phyloP scores from a whole-genome alignment of 371 early-diverging fungal genomes.

The Globomyces sp. region DNA sequence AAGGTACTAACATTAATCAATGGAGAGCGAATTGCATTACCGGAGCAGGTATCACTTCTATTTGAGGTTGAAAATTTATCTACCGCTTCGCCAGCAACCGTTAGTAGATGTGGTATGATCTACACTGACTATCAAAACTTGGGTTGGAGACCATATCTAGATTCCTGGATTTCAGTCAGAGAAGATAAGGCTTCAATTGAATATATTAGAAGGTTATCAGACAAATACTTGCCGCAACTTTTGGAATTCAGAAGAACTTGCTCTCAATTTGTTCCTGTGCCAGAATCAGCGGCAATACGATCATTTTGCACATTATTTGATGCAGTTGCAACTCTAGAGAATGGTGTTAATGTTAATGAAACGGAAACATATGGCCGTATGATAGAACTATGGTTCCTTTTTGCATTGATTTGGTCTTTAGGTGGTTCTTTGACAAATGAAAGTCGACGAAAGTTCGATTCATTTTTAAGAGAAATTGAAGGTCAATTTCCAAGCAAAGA shows the following conservation, averaged over 20 bases:
- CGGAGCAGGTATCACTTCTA: conserved; percentile 53
- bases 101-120: conserved; percentile 61
- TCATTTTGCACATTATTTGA: conserved; percentile 50
- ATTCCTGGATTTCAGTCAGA: conserved; percentile 44
- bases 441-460: conserved; percentile 48
- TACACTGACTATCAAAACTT: conserved; percentile 55
- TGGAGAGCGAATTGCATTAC: conserved; percentile 61
- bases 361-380: conserved; percentile 41
- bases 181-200: conserved; percentile 40
- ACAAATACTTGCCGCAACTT: conserved; percentile 46
- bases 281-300: conserved; percentile 42
- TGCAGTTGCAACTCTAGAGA: conserved; percentile 44
- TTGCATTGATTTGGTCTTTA: conserved; percentile 54
- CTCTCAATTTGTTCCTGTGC: conserved; percentile 48
- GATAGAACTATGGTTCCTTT: conserved; percentile 57
- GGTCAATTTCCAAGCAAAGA: conserved; percentile 61
- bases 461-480: conserved; percentile 55
- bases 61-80: conserved; percentile 57
- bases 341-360: conserved; percentile 48
- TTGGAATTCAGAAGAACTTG: conserved; percentile 50
- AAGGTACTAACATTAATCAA: conserved; percentile 55
- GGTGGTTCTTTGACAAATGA: conserved; percentile 53
- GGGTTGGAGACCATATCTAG: conserved; percentile 48
- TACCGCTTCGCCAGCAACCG: conserved; percentile 59
- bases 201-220: conserved; percentile 40